Conservation (phyloP, 345 rosid genomes). For the Iberis pinnata region DNA sequence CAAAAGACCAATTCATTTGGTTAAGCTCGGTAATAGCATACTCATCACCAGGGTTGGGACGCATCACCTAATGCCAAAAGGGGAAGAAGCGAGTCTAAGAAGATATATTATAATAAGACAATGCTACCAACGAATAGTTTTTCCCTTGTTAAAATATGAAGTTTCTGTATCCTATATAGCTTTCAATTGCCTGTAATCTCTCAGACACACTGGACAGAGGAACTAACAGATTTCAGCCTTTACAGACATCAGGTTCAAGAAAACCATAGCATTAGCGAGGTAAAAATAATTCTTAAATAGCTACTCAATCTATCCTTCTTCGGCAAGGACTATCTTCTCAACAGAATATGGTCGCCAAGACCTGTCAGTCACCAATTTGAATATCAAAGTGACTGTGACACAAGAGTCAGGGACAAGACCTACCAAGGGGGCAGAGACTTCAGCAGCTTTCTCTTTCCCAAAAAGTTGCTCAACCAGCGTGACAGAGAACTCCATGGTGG, state of each 20-base stretch:
- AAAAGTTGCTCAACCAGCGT: slow-evolving; percentile 59
- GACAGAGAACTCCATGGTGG: slow-evolving; percentile 83
- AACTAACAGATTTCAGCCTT: not conserved
- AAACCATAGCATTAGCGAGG: slow-evolving; percentile 2
- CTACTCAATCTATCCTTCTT: not conserved
- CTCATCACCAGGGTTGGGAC: slow-evolving; percentile 65
- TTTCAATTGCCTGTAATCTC: not conserved
- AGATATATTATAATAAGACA: not conserved
- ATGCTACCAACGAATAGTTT: not conserved
- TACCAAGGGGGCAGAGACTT: slow-evolving; percentile 78
- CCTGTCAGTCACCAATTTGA: not conserved
- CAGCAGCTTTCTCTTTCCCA: slow-evolving; percentile 75
- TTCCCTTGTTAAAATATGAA: not conserved
- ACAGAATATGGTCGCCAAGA: not conserved
- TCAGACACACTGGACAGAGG: not conserved
- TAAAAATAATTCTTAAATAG: not conserved
- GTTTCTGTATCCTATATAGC: slow-evolving; percentile 1
- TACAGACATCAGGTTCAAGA: slow-evolving; percentile 2
- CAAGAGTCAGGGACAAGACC: not conserved
- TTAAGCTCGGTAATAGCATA: slow-evolving; percentile 62
- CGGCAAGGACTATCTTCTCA: not conserved
- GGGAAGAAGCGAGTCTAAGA: not conserved
- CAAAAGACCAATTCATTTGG: slow-evolving; percentile 59
- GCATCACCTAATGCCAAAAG: slow-evolving; percentile 53
- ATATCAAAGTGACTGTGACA: not conserved